These are phyloP conservation scores for Dothistroma pini DNA, from an alignment of 2,329 filamentous ascomycete species.

Conservation along the genomic window DNA sequence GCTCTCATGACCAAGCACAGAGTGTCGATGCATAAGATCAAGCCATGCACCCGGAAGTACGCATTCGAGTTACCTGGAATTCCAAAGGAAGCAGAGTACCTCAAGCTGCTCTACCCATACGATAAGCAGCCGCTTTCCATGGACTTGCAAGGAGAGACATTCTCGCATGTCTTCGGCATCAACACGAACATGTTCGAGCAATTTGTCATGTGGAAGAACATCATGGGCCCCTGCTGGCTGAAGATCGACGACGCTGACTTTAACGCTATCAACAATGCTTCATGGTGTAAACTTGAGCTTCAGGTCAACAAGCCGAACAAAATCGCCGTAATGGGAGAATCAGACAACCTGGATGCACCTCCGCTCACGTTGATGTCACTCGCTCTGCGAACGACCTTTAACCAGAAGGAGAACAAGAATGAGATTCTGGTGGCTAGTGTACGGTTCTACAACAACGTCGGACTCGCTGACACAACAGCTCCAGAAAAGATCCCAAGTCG, in stretches of 20 bases:
- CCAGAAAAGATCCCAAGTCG: conserved; percentile 85
- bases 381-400: conserved; percentile 81
- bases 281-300: conserved; percentile 94
- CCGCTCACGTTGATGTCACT: conserved; percentile 96
- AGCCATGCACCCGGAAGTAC: conserved; percentile 83
- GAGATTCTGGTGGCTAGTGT: conserved; percentile 91
- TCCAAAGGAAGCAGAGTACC: conserved; percentile 83
- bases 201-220: conserved; percentile 97
- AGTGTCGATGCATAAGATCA: conserved; percentile 90
- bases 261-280: conserved; percentile 79
- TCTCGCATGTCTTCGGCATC: conserved; percentile 88
- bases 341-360: conserved; percentile 76
- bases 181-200: conserved; percentile 96
- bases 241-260: conserved; percentile 86
- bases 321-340: conserved; percentile 69
- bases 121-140: conserved; percentile 71
- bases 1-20: conserved; percentile 80
- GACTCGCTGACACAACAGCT: conserved; percentile 79
- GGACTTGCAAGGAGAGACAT: conserved; percentile 75
- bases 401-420: conserved; percentile 90
- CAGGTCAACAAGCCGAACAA: conserved; percentile 73
- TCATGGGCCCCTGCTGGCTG: conserved; percentile 98
- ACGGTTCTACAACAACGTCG: conserved; percentile 87
- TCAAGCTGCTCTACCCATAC: conserved; percentile 96
- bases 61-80: conserved; percentile 88